These are phyloP conservation scores for Vitis amurensis DNA, from an alignment of 164 flowering plant species.

Conservation along the genomic window DNA sequence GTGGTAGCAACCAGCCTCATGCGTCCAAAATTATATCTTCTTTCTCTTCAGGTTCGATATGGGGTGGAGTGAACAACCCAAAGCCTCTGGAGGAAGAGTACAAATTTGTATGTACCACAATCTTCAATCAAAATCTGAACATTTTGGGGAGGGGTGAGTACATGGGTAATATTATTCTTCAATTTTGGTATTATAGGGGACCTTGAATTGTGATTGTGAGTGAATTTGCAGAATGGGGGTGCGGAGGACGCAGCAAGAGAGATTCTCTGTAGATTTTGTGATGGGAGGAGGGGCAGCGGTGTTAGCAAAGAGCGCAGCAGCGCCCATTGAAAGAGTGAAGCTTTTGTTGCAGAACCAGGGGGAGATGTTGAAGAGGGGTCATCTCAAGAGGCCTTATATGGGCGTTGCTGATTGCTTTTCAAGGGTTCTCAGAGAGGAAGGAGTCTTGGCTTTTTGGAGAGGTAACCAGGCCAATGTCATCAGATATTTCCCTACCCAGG, in stretches of 20 bases:
- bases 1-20: too few relatives aligned
- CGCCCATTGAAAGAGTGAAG: conserved; percentile 95
- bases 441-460: conserved; percentile 83
- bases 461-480: conserved; percentile 94
- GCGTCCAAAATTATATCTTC: too few relatives aligned
- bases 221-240: too few relatives aligned
- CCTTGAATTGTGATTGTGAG: too few relatives aligned
- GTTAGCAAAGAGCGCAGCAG: conserved; percentile 75
- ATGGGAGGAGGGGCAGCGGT: conserved; percentile 90
- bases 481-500: conserved; percentile 98
- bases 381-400: conserved; percentile 60
- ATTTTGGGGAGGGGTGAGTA: too few relatives aligned
- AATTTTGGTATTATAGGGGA: too few relatives aligned
- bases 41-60: too few relatives aligned
- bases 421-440: conserved; percentile 81
- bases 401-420: conserved; percentile 71
- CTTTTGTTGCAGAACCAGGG: conserved; percentile 92
- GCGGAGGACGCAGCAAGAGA: conserved; percentile 24
- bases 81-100: too few relatives aligned
- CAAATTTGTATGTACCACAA: too few relatives aligned
- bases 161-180: too few relatives aligned
- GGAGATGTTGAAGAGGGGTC: conserved; percentile 81
- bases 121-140: too few relatives aligned
- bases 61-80: too few relatives aligned
- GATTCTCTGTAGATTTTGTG: conserved; percentile 63